These are phyloP conservation scores for Isoetes engelmannii DNA, from an alignment of 83 land plant genomes.

Conservation along the genomic window DNA sequence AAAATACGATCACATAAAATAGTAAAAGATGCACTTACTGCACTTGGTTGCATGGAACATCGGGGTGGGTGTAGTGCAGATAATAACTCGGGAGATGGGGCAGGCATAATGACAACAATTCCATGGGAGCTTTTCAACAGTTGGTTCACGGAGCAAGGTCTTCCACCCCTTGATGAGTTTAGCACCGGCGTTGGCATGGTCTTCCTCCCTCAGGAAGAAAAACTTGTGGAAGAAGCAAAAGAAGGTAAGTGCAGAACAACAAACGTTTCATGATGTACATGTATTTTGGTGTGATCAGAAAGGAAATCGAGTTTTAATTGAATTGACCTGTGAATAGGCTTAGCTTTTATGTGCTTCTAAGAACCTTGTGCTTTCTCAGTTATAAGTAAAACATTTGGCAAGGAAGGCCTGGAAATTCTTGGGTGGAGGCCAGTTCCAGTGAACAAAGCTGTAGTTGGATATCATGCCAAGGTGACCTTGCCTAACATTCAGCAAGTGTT, in stretches of 20 bases:
- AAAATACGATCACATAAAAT: slow-evolving; percentile 60
- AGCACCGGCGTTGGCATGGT: slow-evolving; percentile 94
- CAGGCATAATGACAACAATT: slow-evolving; percentile 87
- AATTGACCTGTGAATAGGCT: too few relatives aligned
- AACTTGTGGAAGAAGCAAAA: slow-evolving; percentile 50
- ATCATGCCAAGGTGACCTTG: slow-evolving; percentile 78
- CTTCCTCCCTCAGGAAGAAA: slow-evolving; percentile 75
- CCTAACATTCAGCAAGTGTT: slow-evolving; percentile 88
- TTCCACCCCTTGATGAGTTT: slow-evolving; percentile 51
- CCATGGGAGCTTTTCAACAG: slow-evolving; percentile 80
- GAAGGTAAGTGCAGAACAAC: slow-evolving; percentile 40
- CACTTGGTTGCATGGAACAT: slow-evolving; percentile 98
- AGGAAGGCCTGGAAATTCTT: slow-evolving; percentile 89
- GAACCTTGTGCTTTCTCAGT: slow-evolving; percentile 38
- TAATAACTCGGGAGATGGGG: slow-evolving; percentile 97
- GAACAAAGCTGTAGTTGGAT: slow-evolving; percentile 67
- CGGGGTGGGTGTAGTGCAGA: slow-evolving; percentile 99
- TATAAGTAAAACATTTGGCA: slow-evolving; percentile 47
- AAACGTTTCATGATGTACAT: not conserved
- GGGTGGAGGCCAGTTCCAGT: slow-evolving; percentile 95
- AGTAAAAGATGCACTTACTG: slow-evolving; percentile 72
- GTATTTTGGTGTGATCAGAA: not conserved
- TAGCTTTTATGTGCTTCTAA: not conserved
- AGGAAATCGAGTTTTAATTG: too few relatives aligned
- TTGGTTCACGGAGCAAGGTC: slow-evolving; percentile 73